Evolutionary conservation across 345 rosid species (phyloP), one percentile per base, ranked within the genome.

Genomic region (Boechera divaricarpa): DNA sequence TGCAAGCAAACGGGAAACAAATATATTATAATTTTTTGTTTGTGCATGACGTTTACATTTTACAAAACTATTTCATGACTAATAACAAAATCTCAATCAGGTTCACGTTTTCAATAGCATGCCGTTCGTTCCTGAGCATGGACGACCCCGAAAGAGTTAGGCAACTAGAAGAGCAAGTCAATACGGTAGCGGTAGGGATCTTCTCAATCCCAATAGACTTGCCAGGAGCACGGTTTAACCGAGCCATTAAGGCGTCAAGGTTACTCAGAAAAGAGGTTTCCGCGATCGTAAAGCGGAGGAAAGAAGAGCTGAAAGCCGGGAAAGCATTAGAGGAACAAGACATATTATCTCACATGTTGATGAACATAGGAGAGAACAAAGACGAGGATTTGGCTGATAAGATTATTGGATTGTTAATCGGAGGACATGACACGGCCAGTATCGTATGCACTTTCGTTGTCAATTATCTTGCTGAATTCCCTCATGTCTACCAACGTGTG

Each of bases 371-470:
- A 7, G 77, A 75, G 45, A 72, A 44, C 11, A 72, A 69, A 9
- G 78, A 82, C 5, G 51, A 66, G 7, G 74, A 75, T 54, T 8
- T 82, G 6, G 82, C 82, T 48, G 80, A 78, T 18, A 74, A 79
- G 52, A 70, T 82, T 28, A 66, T 79, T 32, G 80, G 77, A 26
- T n/a, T 82, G 53, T 28, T 82, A 68, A 67, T 82, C 1, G 82
- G 77, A 18, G 85, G 85, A 68, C 77, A 78, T 51, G 85, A 82
- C 55, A 80, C 85, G 1, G 72, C 79, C 13, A 77, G 81, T 73
- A 82, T 75, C 3, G 69, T 67, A 21, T 65, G 79, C 39, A 77
- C 79, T 69, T 80, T 83, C 59, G 3, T 83, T 28, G 72, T 80
- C 51, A 65, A 64, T 69, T 80, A 52, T 60, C 83, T 77, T 31